Percentiles rank a stretch among this genome's conserved stretches.
These are phyloP conservation scores for Candida xiaguanensis DNA, from an alignment of 805 yeast genomes.

Conservation along the genomic window DNA sequence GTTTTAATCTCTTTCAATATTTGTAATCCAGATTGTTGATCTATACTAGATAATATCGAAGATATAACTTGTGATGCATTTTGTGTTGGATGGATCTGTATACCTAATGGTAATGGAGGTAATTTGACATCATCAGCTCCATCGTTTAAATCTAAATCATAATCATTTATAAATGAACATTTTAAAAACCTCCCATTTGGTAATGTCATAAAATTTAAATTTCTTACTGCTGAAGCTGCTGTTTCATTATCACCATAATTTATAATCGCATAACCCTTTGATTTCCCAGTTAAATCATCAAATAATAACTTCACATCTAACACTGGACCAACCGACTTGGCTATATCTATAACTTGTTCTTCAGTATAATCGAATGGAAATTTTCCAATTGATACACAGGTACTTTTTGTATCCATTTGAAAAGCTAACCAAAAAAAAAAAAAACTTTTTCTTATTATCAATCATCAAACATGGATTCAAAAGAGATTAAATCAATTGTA, in stretches of 20 bases:
- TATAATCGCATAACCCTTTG: conserved; percentile 87
- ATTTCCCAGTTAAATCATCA: conserved; percentile 84
- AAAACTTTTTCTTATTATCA: neutral
- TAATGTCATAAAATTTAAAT: conserved; percentile 63
- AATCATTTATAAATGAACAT: conserved; percentile 46
- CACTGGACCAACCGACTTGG: conserved; percentile 86
- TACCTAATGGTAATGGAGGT: conserved; percentile 41
- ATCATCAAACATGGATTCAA: conserved; percentile 51
- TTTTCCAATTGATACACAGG: conserved; percentile 70
- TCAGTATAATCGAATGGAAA: conserved; percentile 93
- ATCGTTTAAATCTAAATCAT: conserved; percentile 8
- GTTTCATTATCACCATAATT: conserved; percentile 81
- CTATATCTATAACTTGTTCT: conserved; percentile 85
- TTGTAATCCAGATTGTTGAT: conserved; percentile 43
- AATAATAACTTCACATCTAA: conserved; percentile 69
- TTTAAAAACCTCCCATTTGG: conserved; percentile 58
- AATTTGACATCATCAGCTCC: conserved; percentile 22
- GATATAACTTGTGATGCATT: conserved; percentile 43
- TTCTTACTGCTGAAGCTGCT: conserved; percentile 87
- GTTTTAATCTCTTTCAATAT: conserved; percentile 55
- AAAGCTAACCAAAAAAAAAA: neutral
- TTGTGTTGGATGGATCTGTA: conserved; percentile 38
- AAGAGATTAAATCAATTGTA: conserved; percentile 68
- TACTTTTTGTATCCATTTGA: conserved; percentile 13
- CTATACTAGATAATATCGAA: conserved; percentile 42